Conservation (phyloP, 768 basidiomycete species). For the Leccinellum luteum region DNA sequence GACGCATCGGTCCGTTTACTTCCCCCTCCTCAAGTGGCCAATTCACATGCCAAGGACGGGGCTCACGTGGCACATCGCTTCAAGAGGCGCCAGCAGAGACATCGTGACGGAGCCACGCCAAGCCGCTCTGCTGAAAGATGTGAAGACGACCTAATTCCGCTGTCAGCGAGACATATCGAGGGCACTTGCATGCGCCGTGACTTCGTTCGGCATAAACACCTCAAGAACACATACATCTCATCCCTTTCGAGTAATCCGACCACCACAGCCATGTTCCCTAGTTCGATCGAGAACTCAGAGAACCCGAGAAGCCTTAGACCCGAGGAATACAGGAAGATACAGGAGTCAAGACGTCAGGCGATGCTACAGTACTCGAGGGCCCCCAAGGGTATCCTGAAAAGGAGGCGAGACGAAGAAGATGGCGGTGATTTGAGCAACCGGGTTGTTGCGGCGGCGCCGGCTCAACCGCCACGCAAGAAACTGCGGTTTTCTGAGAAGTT, state of each 20-base stretch:
- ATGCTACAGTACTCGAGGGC: slow-evolving; percentile 20
- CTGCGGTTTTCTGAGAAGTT: slow-evolving; percentile 20
- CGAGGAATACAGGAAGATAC: slow-evolving; percentile 25
- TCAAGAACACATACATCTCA: slow-evolving; percentile 30
- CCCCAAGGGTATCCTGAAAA: slow-evolving; percentile 30
- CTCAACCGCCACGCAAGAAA: slow-evolving; percentile 17
- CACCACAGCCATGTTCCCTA: slow-evolving; percentile 9
- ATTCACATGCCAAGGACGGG: slow-evolving; percentile 7
- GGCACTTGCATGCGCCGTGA: slow-evolving; percentile 23
- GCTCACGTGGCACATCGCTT: slow-evolving; percentile 1
- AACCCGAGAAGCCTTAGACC: slow-evolving; percentile 18
- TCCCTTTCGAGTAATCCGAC: slow-evolving; percentile 17
- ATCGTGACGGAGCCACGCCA: background rate
- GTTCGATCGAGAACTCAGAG: slow-evolving; percentile 15
- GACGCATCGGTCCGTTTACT: background rate
- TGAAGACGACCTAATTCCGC: slow-evolving; percentile 23
- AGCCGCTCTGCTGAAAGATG: slow-evolving; percentile 7
- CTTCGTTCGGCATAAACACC: slow-evolving; percentile 26
- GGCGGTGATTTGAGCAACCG: slow-evolving; percentile 2
- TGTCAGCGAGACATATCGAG: slow-evolving; percentile 25
- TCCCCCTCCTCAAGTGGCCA: background rate
- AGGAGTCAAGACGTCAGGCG: slow-evolving; percentile 29
- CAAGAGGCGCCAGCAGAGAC: slow-evolving; percentile 10
- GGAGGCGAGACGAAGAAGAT: slow-evolving; percentile 24
- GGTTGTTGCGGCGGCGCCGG: background rate